These are phyloP conservation scores for Kurtzmaniella fragi DNA, from an alignment of 805 yeast species.

Conservation along the genomic window DNA sequence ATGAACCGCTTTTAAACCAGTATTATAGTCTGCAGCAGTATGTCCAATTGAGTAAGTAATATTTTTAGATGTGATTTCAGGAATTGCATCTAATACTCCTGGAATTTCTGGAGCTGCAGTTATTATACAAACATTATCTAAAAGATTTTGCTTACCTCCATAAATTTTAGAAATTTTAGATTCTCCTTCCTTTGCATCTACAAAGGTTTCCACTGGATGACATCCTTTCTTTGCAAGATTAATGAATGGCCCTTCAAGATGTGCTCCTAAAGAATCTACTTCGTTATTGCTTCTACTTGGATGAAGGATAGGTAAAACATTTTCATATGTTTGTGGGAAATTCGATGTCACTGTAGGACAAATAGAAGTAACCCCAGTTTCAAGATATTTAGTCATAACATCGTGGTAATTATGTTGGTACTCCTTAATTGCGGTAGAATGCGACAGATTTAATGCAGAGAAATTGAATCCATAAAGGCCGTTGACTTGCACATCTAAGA, in stretches of 20 bases:
- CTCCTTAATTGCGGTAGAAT: constrained; percentile 23
- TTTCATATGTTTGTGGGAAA: constrained; percentile 43
- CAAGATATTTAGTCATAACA: constrained; percentile 41
- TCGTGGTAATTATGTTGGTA: constrained; percentile 35
- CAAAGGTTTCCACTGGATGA: constrained; percentile 44
- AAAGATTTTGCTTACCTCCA: constrained; percentile 27
- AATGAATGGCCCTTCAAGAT: constrained; percentile 56
- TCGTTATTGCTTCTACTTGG: constrained; percentile 24
- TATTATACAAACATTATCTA: constrained; percentile 34
- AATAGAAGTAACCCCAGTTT: constrained; percentile 49
- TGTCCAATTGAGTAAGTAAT: constrained; percentile 45
- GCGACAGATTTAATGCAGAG: constrained; percentile 29
- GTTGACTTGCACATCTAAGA: constrained; percentile 52
- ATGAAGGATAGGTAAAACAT: constrained; percentile 41
- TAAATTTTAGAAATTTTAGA: constrained; percentile 28
- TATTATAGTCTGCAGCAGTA: constrained; percentile 35
- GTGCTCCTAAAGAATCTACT: constrained; percentile 52
- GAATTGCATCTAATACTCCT: constrained; percentile 41
- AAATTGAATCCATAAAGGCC: constrained; percentile 56
- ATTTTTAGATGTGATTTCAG: constrained; percentile 25
- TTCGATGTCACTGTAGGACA: constrained; percentile 57
- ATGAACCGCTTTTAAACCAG: constrained; percentile 39
- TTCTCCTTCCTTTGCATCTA: constrained; percentile 28
- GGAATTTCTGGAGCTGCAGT: constrained; percentile 52
- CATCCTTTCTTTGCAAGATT: constrained; percentile 46